Conservation (phyloP, 2,329 filamentous ascomycete species). For the Epichloe gansuensis region DNA sequence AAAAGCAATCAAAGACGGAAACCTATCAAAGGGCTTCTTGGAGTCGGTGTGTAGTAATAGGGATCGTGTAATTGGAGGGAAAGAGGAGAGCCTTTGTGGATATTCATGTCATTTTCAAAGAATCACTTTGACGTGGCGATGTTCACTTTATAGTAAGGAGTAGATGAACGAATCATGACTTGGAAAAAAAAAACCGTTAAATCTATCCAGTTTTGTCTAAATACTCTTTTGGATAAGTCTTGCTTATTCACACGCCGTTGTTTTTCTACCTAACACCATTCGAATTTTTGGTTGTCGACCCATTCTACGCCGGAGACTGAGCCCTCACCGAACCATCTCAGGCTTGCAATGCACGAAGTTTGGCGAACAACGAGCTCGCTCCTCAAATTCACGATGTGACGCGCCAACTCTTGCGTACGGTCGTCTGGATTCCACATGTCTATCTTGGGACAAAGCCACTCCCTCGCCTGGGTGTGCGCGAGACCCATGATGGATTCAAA, state of each 20-base stretch:
- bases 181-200: background rate
- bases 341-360: conserved; percentile 52
- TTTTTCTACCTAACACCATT: conserved; percentile 49
- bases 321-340: conserved; percentile 56
- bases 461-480: conserved; percentile 56
- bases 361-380: conserved; percentile 43
- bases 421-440: conserved; percentile 74
- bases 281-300: conserved; percentile 66
- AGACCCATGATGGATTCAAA: conserved; percentile 51
- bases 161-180: background rate
- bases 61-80: background rate
- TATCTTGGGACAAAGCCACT: conserved; percentile 58
- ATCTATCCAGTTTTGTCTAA: background rate
- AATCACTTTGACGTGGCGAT: background rate
- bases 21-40: conserved; percentile 3
- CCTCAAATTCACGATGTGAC: conserved; percentile 31
- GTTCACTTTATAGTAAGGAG: background rate
- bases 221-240: background rate
- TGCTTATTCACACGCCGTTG: background rate
- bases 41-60: conserved; percentile 1
- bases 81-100: background rate
- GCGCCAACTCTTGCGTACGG: conserved; percentile 33
- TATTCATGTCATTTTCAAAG: background rate
- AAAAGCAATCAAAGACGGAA: background rate
- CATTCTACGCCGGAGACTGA: conserved; percentile 47